A percentile compares a stretch with the other conserved stretches of the same genome.
Evolutionary conservation across 2,329 filamentous ascomycete species (phyloP).

Genomic region (Stenocarpella maydis): DNA sequence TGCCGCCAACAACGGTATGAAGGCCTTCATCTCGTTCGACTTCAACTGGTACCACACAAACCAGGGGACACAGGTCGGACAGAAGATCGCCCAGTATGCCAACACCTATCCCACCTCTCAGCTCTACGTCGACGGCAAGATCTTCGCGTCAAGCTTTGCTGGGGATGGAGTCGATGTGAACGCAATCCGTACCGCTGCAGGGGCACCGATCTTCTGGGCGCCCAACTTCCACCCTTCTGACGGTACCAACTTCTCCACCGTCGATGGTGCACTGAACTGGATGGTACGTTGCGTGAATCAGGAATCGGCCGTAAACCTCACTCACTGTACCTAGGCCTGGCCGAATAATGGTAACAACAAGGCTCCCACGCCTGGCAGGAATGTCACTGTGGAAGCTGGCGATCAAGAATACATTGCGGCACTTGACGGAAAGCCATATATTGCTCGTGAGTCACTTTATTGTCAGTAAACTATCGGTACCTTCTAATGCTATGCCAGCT

Average conservation of each 20-base stretch:
- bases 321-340: constrained; percentile 46
- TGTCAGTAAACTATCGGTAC: constrained; percentile 31
- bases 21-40: constrained; percentile 64
- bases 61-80: constrained; percentile 51
- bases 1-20: constrained; percentile 56
- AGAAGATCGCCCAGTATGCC: constrained; percentile 56
- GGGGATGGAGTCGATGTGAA: constrained; percentile 56
- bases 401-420: constrained; percentile 46
- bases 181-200: constrained; percentile 52
- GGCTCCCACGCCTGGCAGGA: constrained; percentile 51
- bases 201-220: constrained; percentile 55
- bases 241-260: constrained; percentile 45
- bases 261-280: constrained; percentile 55
- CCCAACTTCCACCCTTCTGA: constrained; percentile 58
- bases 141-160: constrained; percentile 63
- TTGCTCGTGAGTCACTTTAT: constrained; percentile 32
- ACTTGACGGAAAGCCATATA: constrained; percentile 41
- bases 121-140: constrained; percentile 56
- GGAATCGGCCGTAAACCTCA: neutral
- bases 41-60: constrained; percentile 56
- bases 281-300: neutral
- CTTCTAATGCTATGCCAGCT: constrained; percentile 33
- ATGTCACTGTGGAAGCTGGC: constrained; percentile 51
- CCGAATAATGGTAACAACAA: constrained; percentile 56
- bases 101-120: constrained; percentile 49